Conservation (phyloP, 352 stramenopile genomes). For the Phytophthora melonis region DNA sequence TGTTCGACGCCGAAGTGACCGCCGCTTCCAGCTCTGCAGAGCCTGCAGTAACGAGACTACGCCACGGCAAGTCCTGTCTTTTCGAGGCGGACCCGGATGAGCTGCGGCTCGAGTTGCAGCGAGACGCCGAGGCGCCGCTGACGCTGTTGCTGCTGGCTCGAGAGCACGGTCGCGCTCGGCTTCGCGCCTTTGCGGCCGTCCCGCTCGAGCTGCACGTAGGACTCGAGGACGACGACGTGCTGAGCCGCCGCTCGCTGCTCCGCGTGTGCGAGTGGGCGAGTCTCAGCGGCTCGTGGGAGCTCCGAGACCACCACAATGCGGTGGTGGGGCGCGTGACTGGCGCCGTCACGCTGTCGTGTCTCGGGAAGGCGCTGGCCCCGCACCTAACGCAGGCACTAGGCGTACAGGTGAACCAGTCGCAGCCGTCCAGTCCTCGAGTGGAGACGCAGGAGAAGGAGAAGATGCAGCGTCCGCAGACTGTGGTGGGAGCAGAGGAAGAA, state of each 20-base stretch:
- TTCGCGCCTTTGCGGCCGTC: constrained; percentile 48
- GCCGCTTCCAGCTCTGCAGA: neutral
- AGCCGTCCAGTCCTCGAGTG: constrained; percentile 9
- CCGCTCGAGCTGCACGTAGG: constrained; percentile 41
- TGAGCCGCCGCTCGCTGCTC: constrained; percentile 16
- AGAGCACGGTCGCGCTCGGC: constrained; percentile 43
- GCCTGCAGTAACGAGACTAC: constrained; percentile 18
- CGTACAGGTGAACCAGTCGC: constrained; percentile 36
- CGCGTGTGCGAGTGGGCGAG: constrained; percentile 59
- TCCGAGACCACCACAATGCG: constrained; percentile 40
- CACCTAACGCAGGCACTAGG: constrained; percentile 45
- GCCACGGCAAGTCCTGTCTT: constrained; percentile 61
- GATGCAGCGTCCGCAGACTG: neutral
- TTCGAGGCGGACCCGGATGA: constrained; percentile 47
- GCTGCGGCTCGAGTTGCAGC: constrained; percentile 39
- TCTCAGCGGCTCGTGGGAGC: constrained; percentile 43
- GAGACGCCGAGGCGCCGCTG: constrained; percentile 34
- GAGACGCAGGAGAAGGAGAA: constrained; percentile 4
- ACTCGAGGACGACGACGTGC: constrained; percentile 10
- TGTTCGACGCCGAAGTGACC: constrained; percentile 40
- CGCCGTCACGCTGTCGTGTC: constrained; percentile 52
- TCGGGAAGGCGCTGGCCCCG: constrained; percentile 50
- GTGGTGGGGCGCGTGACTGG: constrained; percentile 35
- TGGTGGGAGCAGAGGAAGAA: constrained; percentile 1
- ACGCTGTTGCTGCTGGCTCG: constrained; percentile 48